These are phyloP conservation scores for Pyropia yezoensis DNA, from an alignment of 23 red algal genomes.

Conservation along the genomic window DNA sequence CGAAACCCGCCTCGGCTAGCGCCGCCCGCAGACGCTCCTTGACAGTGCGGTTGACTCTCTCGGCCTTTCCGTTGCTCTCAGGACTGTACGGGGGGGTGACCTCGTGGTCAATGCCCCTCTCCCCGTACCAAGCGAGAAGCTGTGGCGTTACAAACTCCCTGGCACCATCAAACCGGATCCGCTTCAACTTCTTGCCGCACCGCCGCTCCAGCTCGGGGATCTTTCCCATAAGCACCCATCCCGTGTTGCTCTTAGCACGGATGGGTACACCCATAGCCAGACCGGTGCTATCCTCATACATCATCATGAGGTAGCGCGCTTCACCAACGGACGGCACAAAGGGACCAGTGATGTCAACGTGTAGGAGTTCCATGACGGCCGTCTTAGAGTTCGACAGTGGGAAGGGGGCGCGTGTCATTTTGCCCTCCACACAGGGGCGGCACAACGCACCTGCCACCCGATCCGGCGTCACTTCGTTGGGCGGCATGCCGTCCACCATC, in stretches of 20 bases:
- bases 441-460: not conserved
- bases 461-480: not conserved
- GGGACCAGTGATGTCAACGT: conserved; percentile 4
- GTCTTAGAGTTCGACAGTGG: not conserved
- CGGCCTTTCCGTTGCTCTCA: conserved; percentile 1
- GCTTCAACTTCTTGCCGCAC: not conserved
- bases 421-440: conserved; percentile 3
- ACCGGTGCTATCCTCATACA: not conserved
- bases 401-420: too few relatives aligned
- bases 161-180: conserved; percentile 4
- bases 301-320: conserved; percentile 3
- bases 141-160: not conserved
- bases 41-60: not conserved
- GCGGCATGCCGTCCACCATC: conserved; percentile 9
- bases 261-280: not conserved
- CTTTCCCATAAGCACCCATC: not conserved
- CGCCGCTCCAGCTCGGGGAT: not conserved
- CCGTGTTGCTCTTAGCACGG: not conserved
- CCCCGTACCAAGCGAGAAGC: not conserved
- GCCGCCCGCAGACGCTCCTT: not conserved
- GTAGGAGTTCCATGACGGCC: conserved; percentile 3
- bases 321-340: conserved; percentile 2
- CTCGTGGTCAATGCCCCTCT: not conserved
- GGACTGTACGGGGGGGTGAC: not conserved
- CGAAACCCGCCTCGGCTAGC: too few relatives aligned